Percentiles rank a stretch among this genome's conserved stretches.
These are phyloP conservation scores for Agroathelia rolfsii DNA, from an alignment of 1,284 basidiomycete genomes.

Conservation along the genomic window DNA sequence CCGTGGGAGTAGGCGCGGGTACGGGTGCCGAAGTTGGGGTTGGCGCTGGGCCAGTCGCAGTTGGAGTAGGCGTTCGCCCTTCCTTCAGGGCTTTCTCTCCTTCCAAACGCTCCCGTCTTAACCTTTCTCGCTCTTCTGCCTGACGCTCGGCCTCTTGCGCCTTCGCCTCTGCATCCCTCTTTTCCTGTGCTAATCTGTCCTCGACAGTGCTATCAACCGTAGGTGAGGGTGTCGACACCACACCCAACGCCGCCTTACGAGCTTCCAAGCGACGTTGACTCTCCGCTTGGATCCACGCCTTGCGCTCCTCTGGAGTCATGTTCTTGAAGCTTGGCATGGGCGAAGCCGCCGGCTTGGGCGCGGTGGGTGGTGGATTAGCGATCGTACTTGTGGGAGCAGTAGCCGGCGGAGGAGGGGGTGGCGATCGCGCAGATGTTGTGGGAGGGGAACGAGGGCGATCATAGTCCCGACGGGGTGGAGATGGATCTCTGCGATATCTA, in stretches of 20 bases:
- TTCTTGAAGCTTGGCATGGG: conserved; percentile 51
- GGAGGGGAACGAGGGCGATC: conserved; percentile 42
- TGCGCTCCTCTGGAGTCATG: conserved; percentile 81
- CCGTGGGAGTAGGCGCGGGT: conserved; percentile 21
- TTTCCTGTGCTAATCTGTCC: conserved; percentile 75
- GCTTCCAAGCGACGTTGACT: conserved; percentile 81
- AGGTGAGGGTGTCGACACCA: conserved; percentile 43
- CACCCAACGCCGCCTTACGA: conserved; percentile 81
- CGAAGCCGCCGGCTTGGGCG: conserved; percentile 40
- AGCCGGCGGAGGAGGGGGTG: conserved; percentile 38
- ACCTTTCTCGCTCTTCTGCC: conserved; percentile 65
- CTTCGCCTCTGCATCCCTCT: conserved; percentile 80
- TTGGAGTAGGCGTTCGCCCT: conserved; percentile 23
- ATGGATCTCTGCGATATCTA: conserved; percentile 16
- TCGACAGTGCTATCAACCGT: conserved; percentile 70
- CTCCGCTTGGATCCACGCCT: conserved; percentile 73
- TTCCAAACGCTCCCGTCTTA: conserved; percentile 59
- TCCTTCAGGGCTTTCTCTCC: conserved; percentile 54
- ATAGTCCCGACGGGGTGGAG: conserved; percentile 27
- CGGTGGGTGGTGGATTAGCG: conserved; percentile 34
- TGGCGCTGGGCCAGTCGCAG: conserved; percentile 17
- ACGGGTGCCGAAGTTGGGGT: conserved; percentile 21
- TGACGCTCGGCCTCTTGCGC: conserved; percentile 65
- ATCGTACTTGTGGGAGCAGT: conserved; percentile 27
- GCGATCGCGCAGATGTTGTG: conserved; percentile 36